Evolutionary conservation across 768 basidiomycete genomes (phyloP).

Genomic region (Lactarius deliciosus): DNA sequence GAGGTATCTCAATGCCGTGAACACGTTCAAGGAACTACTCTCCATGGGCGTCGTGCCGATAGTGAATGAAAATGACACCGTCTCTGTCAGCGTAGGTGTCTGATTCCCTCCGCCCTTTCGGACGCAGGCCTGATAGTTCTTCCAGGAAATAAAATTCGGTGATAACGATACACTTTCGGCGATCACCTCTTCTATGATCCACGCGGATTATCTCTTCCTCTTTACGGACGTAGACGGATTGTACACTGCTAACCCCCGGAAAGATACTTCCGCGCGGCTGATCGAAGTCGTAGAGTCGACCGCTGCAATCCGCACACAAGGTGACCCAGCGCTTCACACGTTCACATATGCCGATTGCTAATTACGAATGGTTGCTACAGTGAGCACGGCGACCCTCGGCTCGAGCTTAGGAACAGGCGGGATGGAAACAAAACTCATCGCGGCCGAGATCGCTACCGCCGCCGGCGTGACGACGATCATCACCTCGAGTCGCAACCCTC

Average conservation of each 20-base stretch:
- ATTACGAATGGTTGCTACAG: slow-evolving; percentile 41
- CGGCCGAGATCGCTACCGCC: slow-evolving; percentile 94
- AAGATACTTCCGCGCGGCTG: slow-evolving; percentile 76
- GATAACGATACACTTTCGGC: slow-evolving; percentile 99
- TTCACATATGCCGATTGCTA: neutral
- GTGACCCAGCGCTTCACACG: slow-evolving; percentile 41
- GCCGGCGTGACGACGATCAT: slow-evolving; percentile 94
- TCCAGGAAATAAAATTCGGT: slow-evolving; percentile 98
- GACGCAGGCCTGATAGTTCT: neutral
- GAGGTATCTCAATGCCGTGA: slow-evolving; percentile 93
- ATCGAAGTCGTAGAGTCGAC: slow-evolving; percentile 86
- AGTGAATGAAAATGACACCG: slow-evolving; percentile 98
- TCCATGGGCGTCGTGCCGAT: slow-evolving; percentile 96
- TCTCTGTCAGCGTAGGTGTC: slow-evolving; percentile 87
- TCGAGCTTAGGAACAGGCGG: slow-evolving; percentile 95
- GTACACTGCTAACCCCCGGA: slow-evolving; percentile 93
- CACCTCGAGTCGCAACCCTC: slow-evolving; percentile 76
- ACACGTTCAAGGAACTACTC: slow-evolving; percentile 89
- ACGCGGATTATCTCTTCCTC: slow-evolving; percentile 95
- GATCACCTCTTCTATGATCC: slow-evolving; percentile 95
- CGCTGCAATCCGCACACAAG: slow-evolving; percentile 74
- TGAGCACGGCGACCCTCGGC: slow-evolving; percentile 89
- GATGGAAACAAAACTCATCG: slow-evolving; percentile 99
- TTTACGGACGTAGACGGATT: slow-evolving; percentile 95
- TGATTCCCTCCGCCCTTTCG: neutral